Conservation (phyloP, 1,139 yeast genomes). For the Petasospora rhodanensis region DNA sequence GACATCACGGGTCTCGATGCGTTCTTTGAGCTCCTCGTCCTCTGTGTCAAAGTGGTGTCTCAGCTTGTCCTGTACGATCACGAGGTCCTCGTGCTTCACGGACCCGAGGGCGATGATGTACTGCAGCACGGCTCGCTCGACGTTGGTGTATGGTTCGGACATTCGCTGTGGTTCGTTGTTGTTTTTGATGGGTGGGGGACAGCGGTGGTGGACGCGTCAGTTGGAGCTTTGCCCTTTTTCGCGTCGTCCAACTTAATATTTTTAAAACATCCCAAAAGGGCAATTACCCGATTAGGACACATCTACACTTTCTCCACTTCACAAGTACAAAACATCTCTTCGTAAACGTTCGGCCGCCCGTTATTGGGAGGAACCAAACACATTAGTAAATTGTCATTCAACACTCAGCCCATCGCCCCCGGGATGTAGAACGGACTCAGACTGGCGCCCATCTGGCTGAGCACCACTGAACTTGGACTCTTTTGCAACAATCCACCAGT, state of each 20-base stretch:
- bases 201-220: too few species aligned
- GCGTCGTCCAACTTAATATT: too few species aligned
- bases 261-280: too few species aligned
- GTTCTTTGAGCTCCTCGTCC: background rate
- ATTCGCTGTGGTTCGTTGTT: background rate
- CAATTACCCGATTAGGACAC: too few species aligned
- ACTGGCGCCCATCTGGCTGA: conserved; percentile 11
- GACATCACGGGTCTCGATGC: conserved; percentile 8
- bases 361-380: too few species aligned
- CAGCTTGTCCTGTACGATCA: conserved; percentile 10
- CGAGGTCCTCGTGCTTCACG: conserved; percentile 20
- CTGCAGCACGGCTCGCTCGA: conserved; percentile 43
- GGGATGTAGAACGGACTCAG: conserved; percentile 10
- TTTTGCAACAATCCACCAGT: conserved; percentile 4
- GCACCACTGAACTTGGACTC: conserved; percentile 4
- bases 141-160: conserved; percentile 24
- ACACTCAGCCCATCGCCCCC: conserved; percentile 2
- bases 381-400: too few species aligned
- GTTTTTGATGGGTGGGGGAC: background rate
- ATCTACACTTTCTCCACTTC: too few species aligned
- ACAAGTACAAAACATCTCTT: too few species aligned
- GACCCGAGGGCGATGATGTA: conserved; percentile 37
- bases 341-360: too few species aligned
- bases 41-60: conserved; percentile 10
- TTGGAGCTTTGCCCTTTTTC: too few species aligned